Evolutionary conservation across 805 yeast genomes (phyloP).

Genomic region (Millerozyma miso): DNA sequence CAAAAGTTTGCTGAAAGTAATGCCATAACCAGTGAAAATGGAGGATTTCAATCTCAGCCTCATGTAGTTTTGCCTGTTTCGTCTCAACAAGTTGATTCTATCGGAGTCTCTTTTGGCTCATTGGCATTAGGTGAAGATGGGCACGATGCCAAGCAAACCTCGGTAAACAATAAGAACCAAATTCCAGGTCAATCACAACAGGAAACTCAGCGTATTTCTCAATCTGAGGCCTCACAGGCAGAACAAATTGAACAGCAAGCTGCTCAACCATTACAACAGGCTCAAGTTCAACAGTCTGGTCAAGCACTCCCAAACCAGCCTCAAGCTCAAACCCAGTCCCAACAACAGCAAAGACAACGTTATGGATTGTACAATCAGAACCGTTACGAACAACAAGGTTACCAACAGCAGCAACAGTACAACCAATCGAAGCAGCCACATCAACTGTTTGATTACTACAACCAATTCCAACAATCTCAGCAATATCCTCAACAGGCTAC

Average conservation of each 20-base stretch:
- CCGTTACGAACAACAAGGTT: slow-evolving; percentile 10
- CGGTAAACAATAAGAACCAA: slow-evolving; percentile 10
- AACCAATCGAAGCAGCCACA: slow-evolving; percentile 22
- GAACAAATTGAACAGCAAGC: slow-evolving; percentile 15
- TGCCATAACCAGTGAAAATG: slow-evolving; percentile 7
- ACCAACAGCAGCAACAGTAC: slow-evolving; percentile 11
- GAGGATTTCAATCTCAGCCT: slow-evolving; percentile 11
- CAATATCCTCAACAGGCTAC: slow-evolving; percentile 40
- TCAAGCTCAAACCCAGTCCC: slow-evolving; percentile 9
- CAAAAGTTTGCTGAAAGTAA: background rate
- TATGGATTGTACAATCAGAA: slow-evolving; percentile 12
- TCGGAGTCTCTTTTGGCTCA: slow-evolving; percentile 64
- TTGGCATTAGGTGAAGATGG: slow-evolving; percentile 46
- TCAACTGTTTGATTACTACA: slow-evolving; percentile 30
- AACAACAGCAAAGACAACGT: slow-evolving; percentile 14
- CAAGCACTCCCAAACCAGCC: slow-evolving; percentile 15
- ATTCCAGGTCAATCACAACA: slow-evolving; percentile 9
- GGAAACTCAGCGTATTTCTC: slow-evolving; percentile 23
- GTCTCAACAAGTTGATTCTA: slow-evolving; percentile 41
- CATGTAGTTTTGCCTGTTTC: slow-evolving; percentile 51
- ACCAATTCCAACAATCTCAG: slow-evolving; percentile 34
- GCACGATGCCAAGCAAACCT: slow-evolving; percentile 15
- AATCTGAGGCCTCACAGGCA: slow-evolving; percentile 16
- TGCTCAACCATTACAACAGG: slow-evolving; percentile 12
- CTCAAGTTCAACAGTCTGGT: slow-evolving; percentile 10